phyloP scores from a whole-genome alignment of 352 stramenopile species.

The Pythium periplocum region DNA sequence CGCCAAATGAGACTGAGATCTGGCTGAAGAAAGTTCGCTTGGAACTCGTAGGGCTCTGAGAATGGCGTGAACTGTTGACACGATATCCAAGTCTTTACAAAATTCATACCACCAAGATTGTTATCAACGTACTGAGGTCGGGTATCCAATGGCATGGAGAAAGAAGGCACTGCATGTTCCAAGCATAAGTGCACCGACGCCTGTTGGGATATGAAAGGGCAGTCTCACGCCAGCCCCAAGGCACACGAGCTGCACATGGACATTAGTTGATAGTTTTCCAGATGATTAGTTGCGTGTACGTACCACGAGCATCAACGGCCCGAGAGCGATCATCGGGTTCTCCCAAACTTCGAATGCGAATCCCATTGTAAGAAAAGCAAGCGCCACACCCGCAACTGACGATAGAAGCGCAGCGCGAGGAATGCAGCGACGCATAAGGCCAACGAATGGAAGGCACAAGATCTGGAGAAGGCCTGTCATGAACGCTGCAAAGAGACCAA shows the following conservation, averaged over 20 bases:
- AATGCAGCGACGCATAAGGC: slow-evolving; percentile 22
- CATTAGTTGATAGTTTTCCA: not conserved
- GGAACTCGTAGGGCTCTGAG: slow-evolving; percentile 22
- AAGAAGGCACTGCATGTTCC: slow-evolving; percentile 22
- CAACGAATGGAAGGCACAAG: slow-evolving; percentile 21
- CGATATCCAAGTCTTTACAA: not conserved
- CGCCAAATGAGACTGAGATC: slow-evolving; percentile 18
- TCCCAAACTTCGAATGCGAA: slow-evolving; percentile 43
- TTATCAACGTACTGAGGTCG: slow-evolving; percentile 13
- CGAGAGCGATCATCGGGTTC: slow-evolving; percentile 29
- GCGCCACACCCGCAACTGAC: slow-evolving; percentile 30
- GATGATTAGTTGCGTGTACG: not conserved
- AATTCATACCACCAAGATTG: not conserved
- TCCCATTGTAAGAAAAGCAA: slow-evolving; percentile 36
- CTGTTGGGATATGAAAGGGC: slow-evolving; percentile 29
- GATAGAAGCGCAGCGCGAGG: slow-evolving; percentile 29
- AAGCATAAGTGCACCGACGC: slow-evolving; percentile 25
- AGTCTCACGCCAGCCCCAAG: slow-evolving; percentile 35
- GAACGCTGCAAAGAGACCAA: slow-evolving; percentile 27
- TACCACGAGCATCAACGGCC: slow-evolving; percentile 32
- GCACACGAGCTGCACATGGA: slow-evolving; percentile 22
- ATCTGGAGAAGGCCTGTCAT: slow-evolving; percentile 33
- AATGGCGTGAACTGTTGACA: slow-evolving; percentile 21
- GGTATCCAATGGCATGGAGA: slow-evolving; percentile 21
- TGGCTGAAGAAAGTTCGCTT: slow-evolving; percentile 13